These are phyloP conservation scores for Basidiobolus meristosporus DNA, from an alignment of 371 early-diverging fungal species.

Conservation along the genomic window DNA sequence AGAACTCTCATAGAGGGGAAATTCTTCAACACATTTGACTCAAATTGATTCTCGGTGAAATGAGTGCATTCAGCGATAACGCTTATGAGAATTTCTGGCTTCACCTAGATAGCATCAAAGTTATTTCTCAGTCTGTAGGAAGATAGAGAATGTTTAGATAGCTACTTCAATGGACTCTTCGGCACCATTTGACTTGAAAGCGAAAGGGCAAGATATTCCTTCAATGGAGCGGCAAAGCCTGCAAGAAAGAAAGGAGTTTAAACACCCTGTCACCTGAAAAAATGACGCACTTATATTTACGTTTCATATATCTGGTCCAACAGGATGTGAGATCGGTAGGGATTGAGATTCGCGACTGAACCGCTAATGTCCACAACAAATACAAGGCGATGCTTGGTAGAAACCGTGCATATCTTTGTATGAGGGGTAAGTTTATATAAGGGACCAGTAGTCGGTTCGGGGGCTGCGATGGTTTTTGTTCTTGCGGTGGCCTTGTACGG, in stretches of 20 bases:
- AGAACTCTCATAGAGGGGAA: conserved; percentile 45
- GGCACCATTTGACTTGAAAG: no score
- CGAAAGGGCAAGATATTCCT: not conserved
- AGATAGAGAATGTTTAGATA: not conserved
- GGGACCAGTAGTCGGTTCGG: conserved; percentile 1
- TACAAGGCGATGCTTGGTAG: conserved; percentile 33
- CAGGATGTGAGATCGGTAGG: conserved; percentile 20
- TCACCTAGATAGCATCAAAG: conserved; percentile 13
- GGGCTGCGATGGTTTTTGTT: conserved; percentile 2
- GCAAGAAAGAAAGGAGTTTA: no score
- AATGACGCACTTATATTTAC: conserved; percentile 12
- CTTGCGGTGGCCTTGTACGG: conserved; percentile 7
- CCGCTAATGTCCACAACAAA: conserved; percentile 51
- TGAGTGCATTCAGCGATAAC: conserved; percentile 56
- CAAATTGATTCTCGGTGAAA: conserved; percentile 23
- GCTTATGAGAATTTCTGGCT: conserved; percentile 41
- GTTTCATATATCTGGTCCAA: conserved; percentile 23
- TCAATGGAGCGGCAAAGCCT: not conserved
- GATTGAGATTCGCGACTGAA: conserved; percentile 44
- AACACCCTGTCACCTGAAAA: not conserved
- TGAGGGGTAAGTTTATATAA: conserved; percentile 32
- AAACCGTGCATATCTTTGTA: conserved; percentile 32
- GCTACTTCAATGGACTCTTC: not conserved
- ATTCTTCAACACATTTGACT: conserved; percentile 24
- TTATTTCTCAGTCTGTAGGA: not conserved